Evolutionary conservation across 352 stramenopile genomes (phyloP).

Genomic region (Pythium pyrilobum): DNA sequence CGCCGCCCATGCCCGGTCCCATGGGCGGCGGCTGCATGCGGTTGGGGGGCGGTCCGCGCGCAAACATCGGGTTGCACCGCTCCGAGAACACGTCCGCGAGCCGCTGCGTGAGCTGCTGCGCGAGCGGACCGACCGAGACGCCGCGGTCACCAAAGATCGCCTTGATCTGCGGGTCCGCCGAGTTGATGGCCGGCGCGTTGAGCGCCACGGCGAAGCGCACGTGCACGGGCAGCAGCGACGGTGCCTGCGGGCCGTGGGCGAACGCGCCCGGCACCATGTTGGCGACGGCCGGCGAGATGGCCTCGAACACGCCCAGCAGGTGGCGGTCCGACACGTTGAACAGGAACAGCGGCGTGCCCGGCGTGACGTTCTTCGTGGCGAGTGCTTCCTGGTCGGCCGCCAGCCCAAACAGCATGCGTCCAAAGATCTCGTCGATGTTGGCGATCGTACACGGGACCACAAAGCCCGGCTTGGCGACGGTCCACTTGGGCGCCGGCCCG

Average conservation of each 20-base stretch:
- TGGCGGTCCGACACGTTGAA: slow-evolving; percentile 85
- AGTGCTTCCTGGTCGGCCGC: slow-evolving; percentile 63
- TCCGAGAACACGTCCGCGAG: slow-evolving; percentile 72
- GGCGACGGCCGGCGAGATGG: slow-evolving; percentile 54
- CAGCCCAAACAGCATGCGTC: slow-evolving; percentile 79
- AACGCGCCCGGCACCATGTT: slow-evolving; percentile 85
- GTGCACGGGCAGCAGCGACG: slow-evolving; percentile 72
- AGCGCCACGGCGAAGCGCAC: slow-evolving; percentile 61
- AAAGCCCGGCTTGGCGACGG: slow-evolving; percentile 57
- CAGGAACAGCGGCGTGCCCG: slow-evolving; percentile 78
- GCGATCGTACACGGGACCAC: slow-evolving; percentile 74
- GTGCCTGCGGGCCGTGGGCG: slow-evolving; percentile 38
- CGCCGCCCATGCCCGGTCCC: slow-evolving; percentile 2
- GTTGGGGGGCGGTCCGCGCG: slow-evolving; percentile 23
- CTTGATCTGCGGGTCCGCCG: slow-evolving; percentile 66
- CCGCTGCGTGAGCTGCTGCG: slow-evolving; percentile 58
- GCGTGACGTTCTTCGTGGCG: slow-evolving; percentile 55
- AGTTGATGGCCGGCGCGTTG: slow-evolving; percentile 67
- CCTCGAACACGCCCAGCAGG: slow-evolving; percentile 82
- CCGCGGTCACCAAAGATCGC: slow-evolving; percentile 58
- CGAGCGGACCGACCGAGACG: slow-evolving; percentile 51
- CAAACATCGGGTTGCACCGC: slow-evolving; percentile 45
- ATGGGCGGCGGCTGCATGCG: slow-evolving; percentile 22
- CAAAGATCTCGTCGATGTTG: slow-evolving; percentile 87
- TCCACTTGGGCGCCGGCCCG: slow-evolving; percentile 38